Percentiles rank a stretch among this genome's conserved stretches.
phyloP scores from a whole-genome alignment of 768 basidiomycete species.

The Neoboletus brunneissimus region DNA sequence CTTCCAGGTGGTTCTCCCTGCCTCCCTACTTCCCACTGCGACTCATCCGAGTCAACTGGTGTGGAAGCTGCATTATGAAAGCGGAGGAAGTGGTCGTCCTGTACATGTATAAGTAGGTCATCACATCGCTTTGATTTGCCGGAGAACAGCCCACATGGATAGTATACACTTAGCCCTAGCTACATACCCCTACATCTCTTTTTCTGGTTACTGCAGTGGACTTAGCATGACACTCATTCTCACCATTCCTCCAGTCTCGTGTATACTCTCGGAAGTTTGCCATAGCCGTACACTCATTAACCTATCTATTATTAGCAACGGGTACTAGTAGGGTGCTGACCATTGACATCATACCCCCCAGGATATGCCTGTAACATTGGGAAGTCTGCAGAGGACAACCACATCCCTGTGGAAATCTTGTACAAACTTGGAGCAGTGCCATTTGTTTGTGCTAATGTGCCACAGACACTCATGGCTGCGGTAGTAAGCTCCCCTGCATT shows the following conservation, averaged over 20 bases:
- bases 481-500: slow-evolving; percentile 33
- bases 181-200: too few relatives aligned
- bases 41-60: not conserved
- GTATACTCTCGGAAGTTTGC: too few relatives aligned
- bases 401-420: slow-evolving; percentile 64
- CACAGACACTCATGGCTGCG: slow-evolving; percentile 79
- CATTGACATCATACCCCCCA: slow-evolving; percentile 32
- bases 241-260: too few relatives aligned
- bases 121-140: too few relatives aligned
- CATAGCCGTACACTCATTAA: too few relatives aligned
- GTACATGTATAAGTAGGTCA: too few relatives aligned
- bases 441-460: slow-evolving; percentile 73
- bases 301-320: too few relatives aligned
- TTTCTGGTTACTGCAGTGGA: too few relatives aligned
- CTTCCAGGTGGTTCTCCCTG: not conserved
- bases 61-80: not conserved
- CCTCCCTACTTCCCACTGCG: not conserved
- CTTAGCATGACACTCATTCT: too few relatives aligned
- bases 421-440: slow-evolving; percentile 66
- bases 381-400: slow-evolving; percentile 53
- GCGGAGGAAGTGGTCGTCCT: not conserved
- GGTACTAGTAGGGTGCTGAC: slow-evolving; percentile 33
- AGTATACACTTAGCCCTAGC: too few relatives aligned
- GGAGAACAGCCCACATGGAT: too few relatives aligned
- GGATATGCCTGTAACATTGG: slow-evolving; percentile 54